Base-by-base conservation (phyloP, 2,329 filamentous ascomycete genomes). In the Zalaria sp. region DNA sequence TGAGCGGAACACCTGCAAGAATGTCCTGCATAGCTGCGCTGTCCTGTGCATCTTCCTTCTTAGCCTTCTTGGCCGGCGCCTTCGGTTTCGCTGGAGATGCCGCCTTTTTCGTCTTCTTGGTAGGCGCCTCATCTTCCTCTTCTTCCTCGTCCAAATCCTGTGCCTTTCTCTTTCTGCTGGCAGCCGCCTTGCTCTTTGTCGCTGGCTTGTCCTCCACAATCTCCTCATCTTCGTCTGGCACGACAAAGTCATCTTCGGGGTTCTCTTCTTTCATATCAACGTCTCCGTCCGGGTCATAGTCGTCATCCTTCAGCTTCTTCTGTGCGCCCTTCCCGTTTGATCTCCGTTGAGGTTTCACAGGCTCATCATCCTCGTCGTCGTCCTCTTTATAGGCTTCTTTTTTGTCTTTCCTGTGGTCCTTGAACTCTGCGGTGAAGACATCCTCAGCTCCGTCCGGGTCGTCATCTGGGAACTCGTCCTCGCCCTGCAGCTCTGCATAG, bases 1-100 rank as follows among this genome's bases (percentile, higher is more conserved):
- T 76, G 1, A 77, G 84, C 4, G 86, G 83, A 45, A 98, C 89
- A 51, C 79, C 85, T 56, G 93, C 81, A 28, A 96, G 74, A 37
- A 98, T 95, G 38, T 81, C 77, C 58, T 93, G 79, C 18, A 93
- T 77, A 25, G 75, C 72, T 10, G 80, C 71, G 53, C 77, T 79
- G 53, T 93, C 86, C 2, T 73, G 62, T 5, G 69, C 68, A 3
- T 77, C 73, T 3, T 73, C 69, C 58, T 86, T 83, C 59, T 83
- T 83, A 7, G 72, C 64, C 52, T 67, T 67, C 45, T 65, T 67
- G 3, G 73, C 66, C 48, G 74, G 73, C 18, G 74, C 65, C 48
- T 76, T 80, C 53, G 54, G 57, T 26, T 49, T 44, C 4, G 49
- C 47, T 11, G 58, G 51, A 18, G 52, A 45, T 25, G 51, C 34